Percentiles rank a stretch among this genome's conserved stretches.
These are phyloP conservation scores for Pseudotulostoma volvatum DNA, from an alignment of 495 filamentous ascomycete genomes.

Conservation along the genomic window DNA sequence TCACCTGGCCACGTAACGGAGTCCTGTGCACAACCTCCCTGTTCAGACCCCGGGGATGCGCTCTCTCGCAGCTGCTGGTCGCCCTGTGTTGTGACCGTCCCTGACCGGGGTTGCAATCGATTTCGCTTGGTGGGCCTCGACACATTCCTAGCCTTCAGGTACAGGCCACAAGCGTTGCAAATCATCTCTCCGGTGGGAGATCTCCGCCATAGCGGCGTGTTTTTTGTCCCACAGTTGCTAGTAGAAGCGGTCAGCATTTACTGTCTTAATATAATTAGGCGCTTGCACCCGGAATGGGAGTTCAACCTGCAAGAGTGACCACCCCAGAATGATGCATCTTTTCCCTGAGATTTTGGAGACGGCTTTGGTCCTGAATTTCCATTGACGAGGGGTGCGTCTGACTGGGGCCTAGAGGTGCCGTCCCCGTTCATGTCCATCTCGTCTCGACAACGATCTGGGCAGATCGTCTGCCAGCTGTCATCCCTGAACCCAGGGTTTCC, in stretches of 20 bases:
- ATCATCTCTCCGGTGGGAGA: conserved; percentile 88
- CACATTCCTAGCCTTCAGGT: conserved; percentile 83
- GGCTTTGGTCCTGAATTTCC: not conserved
- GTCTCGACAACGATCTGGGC: not conserved
- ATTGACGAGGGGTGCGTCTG: not conserved
- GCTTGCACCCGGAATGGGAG: not conserved
- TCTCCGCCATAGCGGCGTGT: conserved; percentile 86
- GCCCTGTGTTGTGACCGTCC: not conserved
- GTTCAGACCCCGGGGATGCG: conserved; percentile 8
- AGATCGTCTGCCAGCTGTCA: conserved; percentile 3
- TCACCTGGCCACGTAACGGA: conserved; percentile 18
- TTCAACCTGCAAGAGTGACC: conserved; percentile 42
- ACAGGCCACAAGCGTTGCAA: conserved; percentile 95
- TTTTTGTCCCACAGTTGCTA: conserved; percentile 90
- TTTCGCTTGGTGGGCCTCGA: conserved; percentile 80
- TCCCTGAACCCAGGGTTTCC: not conserved
- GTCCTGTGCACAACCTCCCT: conserved; percentile 10
- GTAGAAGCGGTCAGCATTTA: conserved; percentile 10
- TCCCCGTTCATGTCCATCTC: conserved; percentile 7
- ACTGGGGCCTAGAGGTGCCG: not conserved
- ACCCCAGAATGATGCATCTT: conserved; percentile 28
- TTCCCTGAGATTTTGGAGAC: conserved; percentile 5
- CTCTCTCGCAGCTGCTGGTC: not conserved
- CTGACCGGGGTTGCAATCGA: conserved; percentile 15
- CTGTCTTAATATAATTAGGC: not conserved